Conservation (phyloP, 2,329 filamentous ascomycete species). For the Fusarium sterilihyphosum region DNA sequence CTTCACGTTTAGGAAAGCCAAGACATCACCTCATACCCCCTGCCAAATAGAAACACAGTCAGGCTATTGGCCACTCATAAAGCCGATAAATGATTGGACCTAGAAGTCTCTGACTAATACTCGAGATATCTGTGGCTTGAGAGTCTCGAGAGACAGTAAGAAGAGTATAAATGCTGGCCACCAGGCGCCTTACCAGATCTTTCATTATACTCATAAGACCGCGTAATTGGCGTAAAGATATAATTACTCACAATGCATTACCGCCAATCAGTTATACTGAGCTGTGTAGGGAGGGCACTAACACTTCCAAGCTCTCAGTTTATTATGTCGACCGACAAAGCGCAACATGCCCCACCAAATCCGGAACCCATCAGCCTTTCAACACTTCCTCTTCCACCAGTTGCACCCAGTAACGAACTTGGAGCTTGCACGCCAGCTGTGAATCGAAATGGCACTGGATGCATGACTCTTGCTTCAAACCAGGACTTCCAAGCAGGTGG, state of each 20-base stretch:
- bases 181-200: no score
- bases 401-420: not conserved
- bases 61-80: accelerated
- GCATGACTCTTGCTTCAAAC: not conserved
- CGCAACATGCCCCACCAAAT: not conserved
- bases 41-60: accelerated
- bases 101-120: not conserved
- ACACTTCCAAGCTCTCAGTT: not conserved
- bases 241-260: not conserved
- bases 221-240: no score
- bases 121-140: no score
- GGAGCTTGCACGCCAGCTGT: not conserved
- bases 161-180: not conserved
- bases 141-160: not conserved
- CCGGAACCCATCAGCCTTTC: slow-evolving; percentile 4
- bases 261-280: not conserved
- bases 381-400: slow-evolving; percentile 10
- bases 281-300: not conserved
- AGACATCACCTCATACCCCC: accelerated
- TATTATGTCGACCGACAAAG: not conserved
- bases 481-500: not conserved
- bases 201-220: no score
- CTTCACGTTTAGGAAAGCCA: accelerated
- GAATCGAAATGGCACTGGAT: slow-evolving; percentile 12
- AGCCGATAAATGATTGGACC: no score